Conservation (phyloP, 2,329 filamentous ascomycete genomes). For the Rutstroemia sp. region DNA sequence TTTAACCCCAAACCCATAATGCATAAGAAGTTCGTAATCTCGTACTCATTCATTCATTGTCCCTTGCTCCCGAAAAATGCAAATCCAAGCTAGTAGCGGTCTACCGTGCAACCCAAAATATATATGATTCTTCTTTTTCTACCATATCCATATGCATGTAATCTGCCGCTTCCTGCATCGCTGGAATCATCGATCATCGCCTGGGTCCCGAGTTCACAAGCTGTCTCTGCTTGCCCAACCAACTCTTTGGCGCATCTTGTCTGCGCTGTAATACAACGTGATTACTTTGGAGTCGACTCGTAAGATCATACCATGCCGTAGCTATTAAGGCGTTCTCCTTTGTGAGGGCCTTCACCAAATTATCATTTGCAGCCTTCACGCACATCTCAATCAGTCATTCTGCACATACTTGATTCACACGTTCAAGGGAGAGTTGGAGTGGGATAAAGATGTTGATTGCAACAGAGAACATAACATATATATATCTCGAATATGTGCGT, state of each 20-base stretch:
- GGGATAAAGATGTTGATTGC: conserved; percentile 3
- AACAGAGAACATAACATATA: neutral
- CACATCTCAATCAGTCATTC: conserved; percentile 10
- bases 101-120: neutral
- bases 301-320: conserved; percentile 82
- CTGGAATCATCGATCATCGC: conserved; percentile 22
- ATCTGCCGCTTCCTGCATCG: neutral
- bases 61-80: neutral
- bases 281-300: conserved; percentile 72
- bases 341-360: conserved; percentile 50
- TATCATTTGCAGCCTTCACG: conserved; percentile 25
- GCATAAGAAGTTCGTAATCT: conserved; percentile 4
- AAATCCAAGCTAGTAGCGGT: neutral
- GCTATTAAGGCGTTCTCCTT: conserved; percentile 73
- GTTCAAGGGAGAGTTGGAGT: neutral
- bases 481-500: conserved; percentile 5
- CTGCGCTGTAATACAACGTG: conserved; percentile 70
- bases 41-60: conserved; percentile 1
- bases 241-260: conserved; percentile 69
- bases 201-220: conserved; percentile 45
- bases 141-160: neutral
- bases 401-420: conserved; percentile 9
- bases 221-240: conserved; percentile 76
- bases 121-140: neutral
- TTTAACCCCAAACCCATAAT: neutral